Evolutionary conservation across 768 basidiomycete genomes (phyloP).

Genomic region (Panellus pusillus): DNA sequence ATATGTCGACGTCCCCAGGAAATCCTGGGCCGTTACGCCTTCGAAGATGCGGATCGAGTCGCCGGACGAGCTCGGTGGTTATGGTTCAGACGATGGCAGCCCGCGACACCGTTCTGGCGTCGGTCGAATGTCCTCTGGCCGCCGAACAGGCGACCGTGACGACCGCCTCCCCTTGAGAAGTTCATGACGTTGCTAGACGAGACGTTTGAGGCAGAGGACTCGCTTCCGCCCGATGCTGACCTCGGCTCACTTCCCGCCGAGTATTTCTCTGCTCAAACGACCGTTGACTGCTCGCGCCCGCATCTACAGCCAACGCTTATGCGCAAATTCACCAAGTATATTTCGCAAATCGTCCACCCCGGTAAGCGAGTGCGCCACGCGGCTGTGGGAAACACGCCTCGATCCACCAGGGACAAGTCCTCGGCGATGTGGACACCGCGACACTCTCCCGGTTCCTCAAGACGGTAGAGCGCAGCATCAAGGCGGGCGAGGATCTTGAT

Average conservation of each 20-base stretch:
- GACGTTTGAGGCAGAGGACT: constrained; percentile 80
- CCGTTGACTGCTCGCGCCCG: constrained; percentile 57
- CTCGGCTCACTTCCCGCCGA: constrained; percentile 53
- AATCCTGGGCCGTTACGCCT: constrained; percentile 44
- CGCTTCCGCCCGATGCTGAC: constrained; percentile 56
- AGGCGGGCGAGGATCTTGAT: constrained; percentile 71
- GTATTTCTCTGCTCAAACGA: constrained; percentile 61
- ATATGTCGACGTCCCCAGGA: constrained; percentile 48
- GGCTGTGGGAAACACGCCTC: constrained; percentile 44
- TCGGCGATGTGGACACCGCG: constrained; percentile 68
- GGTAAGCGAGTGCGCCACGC: constrained; percentile 64
- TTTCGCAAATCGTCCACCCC: constrained; percentile 66
- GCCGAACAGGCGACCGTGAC: constrained; percentile 72
- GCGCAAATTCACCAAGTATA: constrained; percentile 68
- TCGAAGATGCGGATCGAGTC: constrained; percentile 35
- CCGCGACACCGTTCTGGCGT: constrained; percentile 29
- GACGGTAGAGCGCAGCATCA: constrained; percentile 77
- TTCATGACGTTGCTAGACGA: constrained; percentile 77
- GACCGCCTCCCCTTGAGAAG: constrained; percentile 81
- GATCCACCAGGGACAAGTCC: constrained; percentile 45
- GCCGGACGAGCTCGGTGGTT: constrained; percentile 53
- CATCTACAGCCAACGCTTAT: constrained; percentile 58
- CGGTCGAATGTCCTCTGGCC: constrained; percentile 46
- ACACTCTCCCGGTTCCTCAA: constrained; percentile 68
- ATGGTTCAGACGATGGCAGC: constrained; percentile 54